Base-by-base conservation (phyloP, 2,329 filamentous ascomycete genomes). In the Xylariales sp. region DNA sequence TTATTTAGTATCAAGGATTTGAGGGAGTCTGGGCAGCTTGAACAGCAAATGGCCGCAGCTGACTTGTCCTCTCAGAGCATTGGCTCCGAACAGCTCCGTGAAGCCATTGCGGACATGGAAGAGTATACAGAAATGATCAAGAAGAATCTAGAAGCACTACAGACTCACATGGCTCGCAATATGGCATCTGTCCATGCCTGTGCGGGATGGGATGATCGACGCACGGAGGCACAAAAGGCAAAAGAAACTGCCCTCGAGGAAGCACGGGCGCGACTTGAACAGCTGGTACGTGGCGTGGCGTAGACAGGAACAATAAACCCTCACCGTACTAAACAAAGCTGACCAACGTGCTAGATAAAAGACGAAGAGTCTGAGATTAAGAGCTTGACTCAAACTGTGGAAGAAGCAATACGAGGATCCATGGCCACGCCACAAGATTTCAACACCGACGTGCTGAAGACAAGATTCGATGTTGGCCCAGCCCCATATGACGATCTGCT, bases 401-500 rank as follows among this genome's bases (percentile, higher is more conserved):
- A n/a, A n/a, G n/a, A n/a, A n/a, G n/a, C n/a, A n/a, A n/a, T n/a
- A n/a, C n/a, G n/a, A n/a, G n/a, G 8, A 15, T 10, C 8, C 15
- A 10, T 10, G 28, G 28, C 14, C 28, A 10, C 15, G n/a, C 8
- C 23, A n/a, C n/a, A n/a, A n/a, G 28, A 10, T 30, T 30, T 10
- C 28, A 15, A 15, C 15, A 15, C 15, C 10, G 14, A 30, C 7
- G 16, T 10, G 7, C 28, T 15, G 7, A 15, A 15, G 8, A 11
- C 28, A 30, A 15, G 16, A 7, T 16, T 10, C 28, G 28, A 11
- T 15, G 8, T 30, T 7, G 28, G 10, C 11, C 8, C 8, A 7
- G 18, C 13, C 12, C 27, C 48, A 13, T 49, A 52, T 33, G 50
- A 53, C 32, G 44, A 47, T 23, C 46, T 55, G 13, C 42, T 55